Conservation (phyloP, 148 eudicot genomes). For the Agrostemma githago region DNA sequence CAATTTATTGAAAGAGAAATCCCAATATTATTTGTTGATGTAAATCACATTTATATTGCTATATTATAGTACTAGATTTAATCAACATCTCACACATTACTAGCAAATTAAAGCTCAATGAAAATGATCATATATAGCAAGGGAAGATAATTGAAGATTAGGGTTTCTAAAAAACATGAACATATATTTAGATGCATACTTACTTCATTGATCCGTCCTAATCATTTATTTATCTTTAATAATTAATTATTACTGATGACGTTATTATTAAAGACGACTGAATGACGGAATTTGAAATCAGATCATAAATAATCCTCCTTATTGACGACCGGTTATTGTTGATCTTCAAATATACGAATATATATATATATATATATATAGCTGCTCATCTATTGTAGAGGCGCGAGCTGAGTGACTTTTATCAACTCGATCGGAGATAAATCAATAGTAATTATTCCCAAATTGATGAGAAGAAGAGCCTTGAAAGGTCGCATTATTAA, state of each 20-base stretch:
- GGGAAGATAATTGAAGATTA: conserved; percentile 24
- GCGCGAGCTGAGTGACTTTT: too few relatives aligned
- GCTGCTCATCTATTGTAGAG: too few relatives aligned
- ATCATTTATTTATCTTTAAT: too few relatives aligned
- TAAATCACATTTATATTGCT: not conserved
- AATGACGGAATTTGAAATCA: not conserved
- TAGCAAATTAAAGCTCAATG: not conserved
- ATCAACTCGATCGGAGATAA: not conserved
- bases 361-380: too few relatives aligned
- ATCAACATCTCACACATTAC: not conserved
- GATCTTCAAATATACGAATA: too few relatives aligned
- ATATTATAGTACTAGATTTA: not conserved
- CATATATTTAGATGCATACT: not conserved
- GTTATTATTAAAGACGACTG: not conserved
- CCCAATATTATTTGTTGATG: too few relatives aligned
- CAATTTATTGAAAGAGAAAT: not conserved
- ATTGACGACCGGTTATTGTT: not conserved
- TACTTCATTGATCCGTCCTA: too few relatives aligned
- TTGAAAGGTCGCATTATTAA: conserved; percentile 33
- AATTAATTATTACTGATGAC: too few relatives aligned
- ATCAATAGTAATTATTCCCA: conserved; percentile 19
- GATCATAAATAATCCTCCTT: not conserved
- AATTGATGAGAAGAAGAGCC: conserved; percentile 40
- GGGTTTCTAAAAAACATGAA: conserved; percentile 29
- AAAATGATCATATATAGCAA: conserved; percentile 15